A percentile compares a stretch with the other conserved stretches of the same genome.
phyloP scores from a whole-genome alignment of 1,284 basidiomycete species.

The Rhodotorula sp. region DNA sequence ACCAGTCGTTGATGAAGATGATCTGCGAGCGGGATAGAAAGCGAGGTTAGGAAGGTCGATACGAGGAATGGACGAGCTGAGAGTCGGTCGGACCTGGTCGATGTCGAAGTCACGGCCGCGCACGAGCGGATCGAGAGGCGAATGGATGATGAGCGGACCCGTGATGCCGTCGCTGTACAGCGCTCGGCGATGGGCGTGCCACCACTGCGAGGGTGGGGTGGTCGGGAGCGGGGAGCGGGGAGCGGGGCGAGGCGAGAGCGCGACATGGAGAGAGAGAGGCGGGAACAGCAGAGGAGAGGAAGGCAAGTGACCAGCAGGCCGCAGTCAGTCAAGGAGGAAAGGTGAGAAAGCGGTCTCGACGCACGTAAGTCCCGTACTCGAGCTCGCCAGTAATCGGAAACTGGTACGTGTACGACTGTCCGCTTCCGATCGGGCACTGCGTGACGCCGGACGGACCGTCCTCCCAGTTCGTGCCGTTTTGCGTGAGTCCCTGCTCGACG shows the following conservation, averaged over 20 bases:
- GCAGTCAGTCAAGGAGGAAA: not conserved
- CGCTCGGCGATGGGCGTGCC: slow-evolving; percentile 44
- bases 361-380: slow-evolving; percentile 15
- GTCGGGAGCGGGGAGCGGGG: too few relatives aligned
- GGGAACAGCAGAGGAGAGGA: slow-evolving; percentile 5
- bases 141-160: slow-evolving; percentile 47
- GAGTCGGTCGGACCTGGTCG: slow-evolving; percentile 21
- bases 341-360: not conserved
- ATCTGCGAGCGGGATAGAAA: slow-evolving; percentile 30
- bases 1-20: slow-evolving; percentile 55
- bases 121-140: slow-evolving; percentile 45
- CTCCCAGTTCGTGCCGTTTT: slow-evolving; percentile 52
- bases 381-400: slow-evolving; percentile 47
- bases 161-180: slow-evolving; percentile 56
- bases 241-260: too few relatives aligned
- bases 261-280: too few relatives aligned
- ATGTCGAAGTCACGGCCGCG: slow-evolving; percentile 47
- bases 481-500: slow-evolving; percentile 47
- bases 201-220: slow-evolving; percentile 52
- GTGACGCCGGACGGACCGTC: slow-evolving; percentile 55
- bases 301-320: slow-evolving; percentile 13
- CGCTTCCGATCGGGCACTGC: slow-evolving; percentile 58
- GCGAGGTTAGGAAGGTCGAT: too few relatives aligned
- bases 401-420: slow-evolving; percentile 57
- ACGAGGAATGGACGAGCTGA: too few relatives aligned